Conservation (phyloP, 345 rosid species). For the Viola odorata region DNA sequence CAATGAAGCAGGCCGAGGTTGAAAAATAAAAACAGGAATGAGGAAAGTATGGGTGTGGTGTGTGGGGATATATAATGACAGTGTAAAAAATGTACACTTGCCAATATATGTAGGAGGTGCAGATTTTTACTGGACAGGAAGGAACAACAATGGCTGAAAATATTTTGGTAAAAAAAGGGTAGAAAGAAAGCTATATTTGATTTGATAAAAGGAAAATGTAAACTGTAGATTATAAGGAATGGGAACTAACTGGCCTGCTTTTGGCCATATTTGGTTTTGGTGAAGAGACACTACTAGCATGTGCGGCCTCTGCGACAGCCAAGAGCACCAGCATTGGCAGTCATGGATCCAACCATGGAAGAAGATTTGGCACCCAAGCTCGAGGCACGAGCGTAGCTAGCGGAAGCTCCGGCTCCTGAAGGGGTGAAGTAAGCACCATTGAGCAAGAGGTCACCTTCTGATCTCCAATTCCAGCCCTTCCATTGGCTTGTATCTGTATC, state of each 20-base stretch:
- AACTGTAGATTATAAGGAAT: background rate
- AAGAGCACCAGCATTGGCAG: conserved; percentile 69
- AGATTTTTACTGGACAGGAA: conserved; percentile 8
- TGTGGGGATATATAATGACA: conserved; percentile 25
- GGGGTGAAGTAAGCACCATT: conserved; percentile 89
- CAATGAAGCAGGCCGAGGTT: conserved; percentile 72
- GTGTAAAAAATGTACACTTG: conserved; percentile 54
- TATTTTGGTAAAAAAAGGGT: background rate
- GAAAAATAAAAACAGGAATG: conserved; percentile 23
- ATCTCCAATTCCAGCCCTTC: conserved; percentile 89
- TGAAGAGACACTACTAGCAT: conserved; percentile 36
- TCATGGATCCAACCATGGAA: conserved; percentile 63
- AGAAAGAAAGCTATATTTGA: background rate
- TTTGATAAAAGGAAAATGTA: conserved; percentile 6
- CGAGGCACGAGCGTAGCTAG: conserved; percentile 84
- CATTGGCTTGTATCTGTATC: conserved; percentile 47
- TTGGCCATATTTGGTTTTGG: conserved; percentile 18
- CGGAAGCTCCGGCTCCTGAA: conserved; percentile 77
- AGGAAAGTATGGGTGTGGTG: conserved; percentile 4
- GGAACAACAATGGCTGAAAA: conserved; percentile 15
- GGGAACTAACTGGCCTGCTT: conserved; percentile 19
- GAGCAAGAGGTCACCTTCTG: conserved; percentile 77
- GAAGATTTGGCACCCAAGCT: conserved; percentile 91
- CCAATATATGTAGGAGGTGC: conserved; percentile 31
- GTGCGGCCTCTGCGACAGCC: conserved; percentile 48